These are phyloP conservation scores for Epichloe coenophiala DNA, from an alignment of 2,329 filamentous ascomycete genomes.

Conservation along the genomic window DNA sequence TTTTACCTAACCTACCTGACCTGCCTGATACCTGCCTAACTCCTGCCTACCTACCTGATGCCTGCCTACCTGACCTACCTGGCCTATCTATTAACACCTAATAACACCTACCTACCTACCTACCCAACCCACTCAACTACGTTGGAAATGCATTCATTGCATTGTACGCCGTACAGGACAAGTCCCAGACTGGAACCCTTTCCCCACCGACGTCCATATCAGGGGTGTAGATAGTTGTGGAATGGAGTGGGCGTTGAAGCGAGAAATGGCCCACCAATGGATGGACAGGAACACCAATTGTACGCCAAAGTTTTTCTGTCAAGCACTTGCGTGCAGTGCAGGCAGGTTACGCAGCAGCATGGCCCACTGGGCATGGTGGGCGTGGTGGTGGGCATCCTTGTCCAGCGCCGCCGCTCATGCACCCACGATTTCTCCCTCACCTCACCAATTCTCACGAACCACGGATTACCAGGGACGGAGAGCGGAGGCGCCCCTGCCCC, in stretches of 20 bases:
- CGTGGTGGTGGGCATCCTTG: slow-evolving; percentile 4
- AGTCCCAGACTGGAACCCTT: slow-evolving; percentile 1
- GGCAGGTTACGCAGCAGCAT: slow-evolving; percentile 6
- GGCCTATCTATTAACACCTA: too few relatives aligned
- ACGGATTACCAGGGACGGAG: slow-evolving; percentile 5
- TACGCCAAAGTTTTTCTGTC: slow-evolving; percentile 5
- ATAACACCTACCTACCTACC: too few relatives aligned
- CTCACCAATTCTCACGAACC: slow-evolving; percentile 8
- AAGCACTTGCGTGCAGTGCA: slow-evolving; percentile 2
- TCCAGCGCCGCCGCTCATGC: slow-evolving; percentile 6
- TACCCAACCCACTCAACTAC: too few relatives aligned
- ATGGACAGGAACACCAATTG: slow-evolving; percentile 1
- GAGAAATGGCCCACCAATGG: slow-evolving; percentile 4
- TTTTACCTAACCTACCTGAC: too few relatives aligned
- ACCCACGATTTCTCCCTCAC: slow-evolving; percentile 6
- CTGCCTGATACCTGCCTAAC: too few relatives aligned
- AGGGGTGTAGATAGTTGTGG: background rate
- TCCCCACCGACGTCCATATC: background rate
- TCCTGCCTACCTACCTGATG: too few relatives aligned
- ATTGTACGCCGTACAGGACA: too few relatives aligned
- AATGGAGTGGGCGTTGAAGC: slow-evolving; percentile 3
- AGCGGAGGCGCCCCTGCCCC: slow-evolving; percentile 1
- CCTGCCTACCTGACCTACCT: too few relatives aligned
- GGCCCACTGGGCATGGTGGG: too few relatives aligned
- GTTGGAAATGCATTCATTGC: too few relatives aligned